Conservation (phyloP, 2,329 filamentous ascomycete genomes). For the Aureobasidium sp. region DNA sequence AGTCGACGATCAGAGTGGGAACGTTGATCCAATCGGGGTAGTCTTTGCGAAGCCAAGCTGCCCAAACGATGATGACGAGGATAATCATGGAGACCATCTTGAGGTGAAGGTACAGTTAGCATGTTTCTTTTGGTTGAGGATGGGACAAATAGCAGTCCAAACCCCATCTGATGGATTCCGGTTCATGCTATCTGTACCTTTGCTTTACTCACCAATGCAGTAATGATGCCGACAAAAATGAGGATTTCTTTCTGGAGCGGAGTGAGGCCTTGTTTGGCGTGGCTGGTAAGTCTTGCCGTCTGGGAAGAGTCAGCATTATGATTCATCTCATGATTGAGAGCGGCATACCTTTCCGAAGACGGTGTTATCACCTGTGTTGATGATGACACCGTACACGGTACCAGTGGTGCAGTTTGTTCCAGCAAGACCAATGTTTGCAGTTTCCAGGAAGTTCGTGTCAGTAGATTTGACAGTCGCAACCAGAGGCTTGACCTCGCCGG, state of each 20-base stretch:
- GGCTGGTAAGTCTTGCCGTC: conserved; percentile 62
- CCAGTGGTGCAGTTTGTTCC: conserved; percentile 73
- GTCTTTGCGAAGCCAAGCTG: conserved; percentile 58
- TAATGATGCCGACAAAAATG: conserved; percentile 65
- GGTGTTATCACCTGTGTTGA: conserved; percentile 64
- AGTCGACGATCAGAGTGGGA: conserved; percentile 63
- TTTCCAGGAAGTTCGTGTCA: conserved; percentile 70
- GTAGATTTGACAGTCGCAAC: conserved; percentile 58
- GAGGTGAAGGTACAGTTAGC: no score
- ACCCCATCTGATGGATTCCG: no score
- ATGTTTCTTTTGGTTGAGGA: no score
- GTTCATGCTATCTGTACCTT: no score
- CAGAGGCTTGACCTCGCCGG: conserved; percentile 45
- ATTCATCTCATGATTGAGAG: neutral
- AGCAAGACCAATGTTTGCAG: conserved; percentile 66
- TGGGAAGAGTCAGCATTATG: conserved; percentile 4
- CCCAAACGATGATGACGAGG: conserved; percentile 61
- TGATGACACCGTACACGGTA: conserved; percentile 58
- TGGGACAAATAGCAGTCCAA: no score
- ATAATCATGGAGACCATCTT: conserved; percentile 57
- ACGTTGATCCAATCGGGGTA: conserved; percentile 68
- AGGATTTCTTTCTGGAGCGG: conserved; percentile 66
- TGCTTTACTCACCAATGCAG: conserved; percentile 38
- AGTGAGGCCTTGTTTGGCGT: conserved; percentile 60
- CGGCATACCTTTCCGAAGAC: conserved; percentile 59